Conservation (phyloP, 805 yeast species). For the Nakazawaea peltata region DNA sequence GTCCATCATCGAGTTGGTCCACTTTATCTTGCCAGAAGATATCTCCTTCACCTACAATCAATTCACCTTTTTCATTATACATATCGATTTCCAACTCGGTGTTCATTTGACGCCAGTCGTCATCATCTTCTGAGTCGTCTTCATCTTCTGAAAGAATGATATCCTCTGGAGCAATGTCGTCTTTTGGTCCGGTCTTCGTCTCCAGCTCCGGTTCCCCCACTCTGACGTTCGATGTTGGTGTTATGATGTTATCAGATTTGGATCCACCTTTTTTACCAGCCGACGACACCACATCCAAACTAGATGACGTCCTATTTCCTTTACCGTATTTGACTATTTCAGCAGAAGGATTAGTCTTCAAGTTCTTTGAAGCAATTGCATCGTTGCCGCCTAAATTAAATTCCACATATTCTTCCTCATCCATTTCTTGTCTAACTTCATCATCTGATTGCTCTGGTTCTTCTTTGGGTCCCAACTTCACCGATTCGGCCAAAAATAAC, state of each 20-base stretch:
- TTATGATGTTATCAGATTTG: too few species aligned
- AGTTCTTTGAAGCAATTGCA: conserved; percentile 13
- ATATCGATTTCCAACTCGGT: conserved; percentile 70
- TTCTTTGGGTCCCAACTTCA: background rate
- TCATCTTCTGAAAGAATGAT: background rate
- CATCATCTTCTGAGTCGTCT: conserved; percentile 14
- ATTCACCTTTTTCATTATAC: conserved; percentile 73
- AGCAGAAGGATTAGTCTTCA: conserved; percentile 14
- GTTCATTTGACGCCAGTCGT: conserved; percentile 83
- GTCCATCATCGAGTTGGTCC: conserved; percentile 26
- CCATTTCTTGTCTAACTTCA: too few species aligned
- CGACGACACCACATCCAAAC: conserved; percentile 1
- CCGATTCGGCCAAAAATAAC: background rate
- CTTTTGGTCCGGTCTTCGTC: background rate
- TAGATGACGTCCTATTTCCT: conserved; percentile 10
- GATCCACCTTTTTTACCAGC: background rate
- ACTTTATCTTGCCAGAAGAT: conserved; percentile 14
- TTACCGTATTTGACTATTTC: conserved; percentile 16
- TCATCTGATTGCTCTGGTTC: background rate
- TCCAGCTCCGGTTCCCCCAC: background rate
- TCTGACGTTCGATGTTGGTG: too few species aligned
- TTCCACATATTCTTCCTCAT: conserved; percentile 3
- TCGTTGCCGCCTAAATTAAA: conserved; percentile 22
- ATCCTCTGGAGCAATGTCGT: background rate
- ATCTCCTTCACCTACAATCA: conserved; percentile 30